phyloP scores from a whole-genome alignment of 2,329 filamentous ascomycete species.

The Camptophora hylomeconis region DNA sequence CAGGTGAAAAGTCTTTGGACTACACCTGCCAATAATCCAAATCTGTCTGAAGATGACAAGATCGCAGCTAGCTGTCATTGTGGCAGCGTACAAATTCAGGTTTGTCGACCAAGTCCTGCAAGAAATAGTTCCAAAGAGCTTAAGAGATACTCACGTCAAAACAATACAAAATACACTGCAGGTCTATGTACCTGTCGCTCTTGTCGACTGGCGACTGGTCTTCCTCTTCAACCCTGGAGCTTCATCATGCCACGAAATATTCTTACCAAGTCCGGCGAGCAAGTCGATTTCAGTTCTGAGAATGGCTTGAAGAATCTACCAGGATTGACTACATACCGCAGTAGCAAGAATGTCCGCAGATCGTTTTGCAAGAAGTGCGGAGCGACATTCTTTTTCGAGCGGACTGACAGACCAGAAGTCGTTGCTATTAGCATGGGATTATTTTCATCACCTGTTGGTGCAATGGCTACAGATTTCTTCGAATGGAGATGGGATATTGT shows the following conservation, averaged over 20 bases:
- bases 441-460: slow-evolving; percentile 37
- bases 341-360: slow-evolving; percentile 38
- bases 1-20: background rate
- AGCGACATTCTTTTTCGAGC: slow-evolving; percentile 51
- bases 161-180: slow-evolving; percentile 43
- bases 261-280: slow-evolving; percentile 24
- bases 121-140: too few species aligned
- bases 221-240: slow-evolving; percentile 53
- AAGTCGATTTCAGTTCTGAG: slow-evolving; percentile 27
- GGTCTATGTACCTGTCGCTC: slow-evolving; percentile 49
- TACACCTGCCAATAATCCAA: background rate
- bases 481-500: slow-evolving; percentile 47
- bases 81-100: slow-evolving; percentile 35
- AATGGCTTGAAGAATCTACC: slow-evolving; percentile 6
- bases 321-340: slow-evolving; percentile 38
- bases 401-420: slow-evolving; percentile 37
- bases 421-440: slow-evolving; percentile 53
- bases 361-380: slow-evolving; percentile 52
- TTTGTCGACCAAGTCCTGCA: slow-evolving; percentile 36
- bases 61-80: slow-evolving; percentile 20
- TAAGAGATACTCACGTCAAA: too few species aligned
- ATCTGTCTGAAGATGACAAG: background rate
- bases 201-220: slow-evolving; percentile 48
- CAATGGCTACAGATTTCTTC: slow-evolving; percentile 45
- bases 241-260: slow-evolving; percentile 52